Evolutionary conservation across 208 protist genomes (phyloP), one percentile per base, ranked within the genome.

Genomic region (Trypanosoma caninum): DNA sequence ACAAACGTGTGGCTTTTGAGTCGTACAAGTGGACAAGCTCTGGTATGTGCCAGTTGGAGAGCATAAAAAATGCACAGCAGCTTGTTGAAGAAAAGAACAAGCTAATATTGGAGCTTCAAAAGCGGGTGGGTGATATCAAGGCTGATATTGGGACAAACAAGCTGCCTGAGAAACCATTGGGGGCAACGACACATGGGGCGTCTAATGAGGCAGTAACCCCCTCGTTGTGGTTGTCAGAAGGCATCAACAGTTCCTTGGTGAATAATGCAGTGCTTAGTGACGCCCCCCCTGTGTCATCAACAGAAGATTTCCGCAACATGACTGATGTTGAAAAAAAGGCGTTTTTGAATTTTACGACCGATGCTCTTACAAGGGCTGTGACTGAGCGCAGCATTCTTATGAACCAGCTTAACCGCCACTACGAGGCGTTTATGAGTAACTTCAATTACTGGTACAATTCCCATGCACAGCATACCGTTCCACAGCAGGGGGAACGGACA

Each of bases 401-500:
- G 22, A 71, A 73, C 27, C 67, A 59, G 27, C 42, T 76, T 22
- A 54, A 85, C 40, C 67, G 57, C 35, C 42, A 54, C 3, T 59
- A 73, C 35, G 56, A 72, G 48, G 62, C 65, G n/a, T 68, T 94
- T 27, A 54, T 94, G 52, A 58, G 51, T 14, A 71, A 75, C 55
- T 94, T 94, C 59, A 44, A 84, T 13, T 54, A 64, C 28, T 91
- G 78, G 78, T 77, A 81, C 63, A 44, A 64, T 14, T 47, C 31
- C 37, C 25, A 60, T 16, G 13, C 56, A 25, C 66, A 62, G 54
- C 22, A 41, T 16, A 30, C 9, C 33, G 33, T 48, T 10, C 52
- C 23, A 25, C 22, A 10, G 20, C 62, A 54, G 33, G n/a, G 3
- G 14, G 54, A 44, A 20, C 27, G 23, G 27, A 20, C 30, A 31